These are phyloP conservation scores for Irpex sp. DNA, from an alignment of 1,284 basidiomycete genomes.

Conservation along the genomic window DNA sequence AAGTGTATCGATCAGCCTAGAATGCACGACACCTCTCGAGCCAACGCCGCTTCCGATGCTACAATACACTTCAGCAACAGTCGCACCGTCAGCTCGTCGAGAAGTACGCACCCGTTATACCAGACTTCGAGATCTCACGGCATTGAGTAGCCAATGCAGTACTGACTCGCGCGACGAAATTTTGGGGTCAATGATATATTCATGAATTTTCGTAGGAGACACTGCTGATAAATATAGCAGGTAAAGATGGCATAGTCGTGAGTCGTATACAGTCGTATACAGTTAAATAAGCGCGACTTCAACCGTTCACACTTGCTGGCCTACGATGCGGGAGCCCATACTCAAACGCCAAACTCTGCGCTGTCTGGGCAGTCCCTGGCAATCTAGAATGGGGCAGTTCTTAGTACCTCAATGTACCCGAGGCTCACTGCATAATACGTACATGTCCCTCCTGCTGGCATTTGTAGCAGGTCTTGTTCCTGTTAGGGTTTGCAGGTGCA, in stretches of 20 bases:
- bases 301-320: background rate
- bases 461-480: constrained; percentile 80
- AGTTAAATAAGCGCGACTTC: background rate
- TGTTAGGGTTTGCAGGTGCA: constrained; percentile 36
- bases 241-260: background rate
- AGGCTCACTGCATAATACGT: constrained; percentile 21
- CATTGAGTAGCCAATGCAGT: too few species aligned
- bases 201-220: background rate
- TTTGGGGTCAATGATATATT: background rate
- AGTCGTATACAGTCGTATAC: background rate
- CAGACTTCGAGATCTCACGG: too few species aligned
- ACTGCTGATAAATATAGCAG: background rate
- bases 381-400: constrained; percentile 42
- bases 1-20: too few species aligned
- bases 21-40: too few species aligned
- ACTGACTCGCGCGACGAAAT: background rate
- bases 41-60: background rate
- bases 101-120: background rate
- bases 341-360: constrained; percentile 31
- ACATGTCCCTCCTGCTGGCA: constrained; percentile 86
- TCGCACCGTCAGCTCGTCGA: background rate
- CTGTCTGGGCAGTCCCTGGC: constrained; percentile 76
- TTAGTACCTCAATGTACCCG: background rate
- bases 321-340: background rate
- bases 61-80: background rate